Conservation (phyloP, 1,284 basidiomycete genomes). For the Ganoderma meredithae region DNA sequence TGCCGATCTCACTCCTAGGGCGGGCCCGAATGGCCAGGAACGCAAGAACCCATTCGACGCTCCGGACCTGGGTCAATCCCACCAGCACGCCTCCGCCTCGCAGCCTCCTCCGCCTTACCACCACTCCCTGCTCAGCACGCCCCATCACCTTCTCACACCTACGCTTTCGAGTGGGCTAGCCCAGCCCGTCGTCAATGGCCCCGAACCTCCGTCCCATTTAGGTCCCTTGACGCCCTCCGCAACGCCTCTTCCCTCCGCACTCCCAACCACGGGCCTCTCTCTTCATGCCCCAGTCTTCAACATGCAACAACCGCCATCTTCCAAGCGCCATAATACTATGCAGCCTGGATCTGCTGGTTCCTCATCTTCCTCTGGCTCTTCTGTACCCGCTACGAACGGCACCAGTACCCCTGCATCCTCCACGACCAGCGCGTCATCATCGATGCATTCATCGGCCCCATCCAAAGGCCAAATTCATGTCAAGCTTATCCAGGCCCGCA, state of each 20-base stretch:
- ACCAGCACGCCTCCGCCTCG: constrained; percentile 22
- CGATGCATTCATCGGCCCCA: constrained; percentile 38
- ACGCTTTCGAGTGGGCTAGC: constrained; percentile 41
- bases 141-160: constrained; percentile 39
- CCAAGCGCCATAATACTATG: constrained; percentile 49
- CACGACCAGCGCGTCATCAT: constrained; percentile 28
- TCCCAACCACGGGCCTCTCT: constrained; percentile 77
- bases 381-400: constrained; percentile 39
- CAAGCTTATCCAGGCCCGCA: constrained; percentile 93
- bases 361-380: constrained; percentile 40
- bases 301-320: constrained; percentile 70
- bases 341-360: constrained; percentile 46
- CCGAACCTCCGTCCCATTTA: constrained; percentile 42
- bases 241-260: constrained; percentile 57
- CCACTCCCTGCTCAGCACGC: constrained; percentile 51
- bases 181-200: constrained; percentile 34
- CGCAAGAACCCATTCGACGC: constrained; percentile 77
- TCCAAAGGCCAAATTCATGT: constrained; percentile 90
- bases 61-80: constrained; percentile 35
- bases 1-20: constrained; percentile 79
- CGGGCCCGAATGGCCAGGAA: constrained; percentile 58
- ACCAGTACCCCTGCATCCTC: constrained; percentile 33
- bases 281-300: constrained; percentile 83
- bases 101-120: constrained; percentile 41
- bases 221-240: constrained; percentile 48